phyloP scores from a whole-genome alignment of 1,284 basidiomycete species.

The Ceratobasidium sp. region DNA sequence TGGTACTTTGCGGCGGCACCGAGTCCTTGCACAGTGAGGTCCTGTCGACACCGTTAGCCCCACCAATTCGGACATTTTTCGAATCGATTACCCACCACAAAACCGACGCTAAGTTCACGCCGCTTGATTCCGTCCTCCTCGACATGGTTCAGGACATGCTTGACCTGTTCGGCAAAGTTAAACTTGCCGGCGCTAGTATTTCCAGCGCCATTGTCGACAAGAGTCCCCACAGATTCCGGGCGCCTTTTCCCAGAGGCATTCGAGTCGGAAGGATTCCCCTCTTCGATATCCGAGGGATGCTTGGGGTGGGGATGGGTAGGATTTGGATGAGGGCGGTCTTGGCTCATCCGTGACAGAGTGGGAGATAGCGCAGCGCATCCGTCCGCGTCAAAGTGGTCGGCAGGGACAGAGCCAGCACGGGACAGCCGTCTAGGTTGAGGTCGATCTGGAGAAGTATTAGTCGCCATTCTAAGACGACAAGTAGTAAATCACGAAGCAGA shows the following conservation, averaged over 20 bases:
- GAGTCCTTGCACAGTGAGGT: slow-evolving; percentile 58
- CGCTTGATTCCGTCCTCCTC: slow-evolving; percentile 38
- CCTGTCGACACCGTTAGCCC: slow-evolving; percentile 47
- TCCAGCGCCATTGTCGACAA: slow-evolving; percentile 2
- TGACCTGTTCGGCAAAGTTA: slow-evolving; percentile 10
- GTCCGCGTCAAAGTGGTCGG: slow-evolving; percentile 13
- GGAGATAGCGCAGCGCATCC: slow-evolving; percentile 15
- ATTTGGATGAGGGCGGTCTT: too few species aligned
- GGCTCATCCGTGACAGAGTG: slow-evolving; percentile 22
- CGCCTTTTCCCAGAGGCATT: too few species aligned
- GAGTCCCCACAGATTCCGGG: slow-evolving; percentile 1
- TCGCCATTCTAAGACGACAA: too few species aligned
- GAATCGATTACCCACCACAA: slow-evolving; percentile 34
- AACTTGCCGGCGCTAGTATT: slow-evolving; percentile 26
- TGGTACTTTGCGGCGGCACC: slow-evolving; percentile 54
- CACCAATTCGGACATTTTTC: not conserved
- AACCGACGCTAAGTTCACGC: slow-evolving; percentile 38
- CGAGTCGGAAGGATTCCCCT: too few species aligned
- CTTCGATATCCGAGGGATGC: too few species aligned
- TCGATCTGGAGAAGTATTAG: too few species aligned
- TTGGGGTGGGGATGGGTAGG: too few species aligned
- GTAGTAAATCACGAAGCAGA: too few species aligned
- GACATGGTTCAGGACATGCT: not conserved
- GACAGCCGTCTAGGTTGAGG: too few species aligned
- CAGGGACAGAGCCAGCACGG: slow-evolving; percentile 5